A percentile compares a stretch with the other conserved stretches of the same genome.
Conservation (phyloP, 768 basidiomycete species). For the Gymnopilus junonius region DNA sequence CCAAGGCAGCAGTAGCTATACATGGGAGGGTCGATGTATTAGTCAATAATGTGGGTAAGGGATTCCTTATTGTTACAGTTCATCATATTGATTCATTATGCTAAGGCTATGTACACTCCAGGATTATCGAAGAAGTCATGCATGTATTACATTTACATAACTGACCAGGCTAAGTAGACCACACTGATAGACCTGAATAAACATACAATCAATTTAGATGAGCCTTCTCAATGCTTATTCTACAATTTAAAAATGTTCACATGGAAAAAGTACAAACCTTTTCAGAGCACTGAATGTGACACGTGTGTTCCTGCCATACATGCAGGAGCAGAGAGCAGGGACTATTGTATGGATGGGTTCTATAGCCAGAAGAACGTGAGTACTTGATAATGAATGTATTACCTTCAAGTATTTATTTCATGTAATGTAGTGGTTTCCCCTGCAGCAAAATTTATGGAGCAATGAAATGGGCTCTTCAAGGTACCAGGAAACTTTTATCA, state of each 20-base stretch:
- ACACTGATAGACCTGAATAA: constrained; percentile 41
- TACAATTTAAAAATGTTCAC: background rate
- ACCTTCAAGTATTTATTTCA: background rate
- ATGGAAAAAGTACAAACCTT: constrained; percentile 41
- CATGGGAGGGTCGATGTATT: constrained; percentile 49
- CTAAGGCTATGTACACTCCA: constrained; percentile 38
- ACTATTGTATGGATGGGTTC: constrained; percentile 51
- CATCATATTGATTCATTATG: background rate
- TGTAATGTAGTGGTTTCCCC: constrained; percentile 27
- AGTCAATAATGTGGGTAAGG: constrained; percentile 48
- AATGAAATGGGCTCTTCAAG: constrained; percentile 44
- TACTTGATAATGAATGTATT: background rate
- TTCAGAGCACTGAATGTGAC: constrained; percentile 49
- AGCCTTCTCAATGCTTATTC: background rate
- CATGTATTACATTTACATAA: constrained; percentile 13
- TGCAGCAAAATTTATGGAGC: constrained; percentile 40
- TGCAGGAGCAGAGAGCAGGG: constrained; percentile 46
- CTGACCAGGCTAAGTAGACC: background rate
- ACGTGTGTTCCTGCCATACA: constrained; percentile 50
- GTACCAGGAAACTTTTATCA: constrained; percentile 10
- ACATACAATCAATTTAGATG: constrained; percentile 40
- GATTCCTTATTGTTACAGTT: background rate
- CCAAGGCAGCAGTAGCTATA: constrained; percentile 39
- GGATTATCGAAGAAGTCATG: constrained; percentile 37
- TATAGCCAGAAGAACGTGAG: constrained; percentile 40